Evolutionary conservation across 345 rosid genomes (phyloP).

Genomic region (Mangifera indica): DNA sequence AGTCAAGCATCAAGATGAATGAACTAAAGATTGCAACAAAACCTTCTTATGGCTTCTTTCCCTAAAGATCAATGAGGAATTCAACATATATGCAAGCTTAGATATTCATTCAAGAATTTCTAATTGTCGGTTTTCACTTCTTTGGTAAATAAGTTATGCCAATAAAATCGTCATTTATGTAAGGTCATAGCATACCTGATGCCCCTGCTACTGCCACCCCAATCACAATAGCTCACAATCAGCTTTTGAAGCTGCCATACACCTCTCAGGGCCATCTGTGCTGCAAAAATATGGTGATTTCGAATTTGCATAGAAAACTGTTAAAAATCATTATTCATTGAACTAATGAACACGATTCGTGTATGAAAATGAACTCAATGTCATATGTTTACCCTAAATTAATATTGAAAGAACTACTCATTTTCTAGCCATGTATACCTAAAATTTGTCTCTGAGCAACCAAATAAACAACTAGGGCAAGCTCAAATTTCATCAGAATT

Average conservation of each 20-base stretch:
- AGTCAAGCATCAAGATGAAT: no score
- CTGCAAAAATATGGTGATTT: background rate
- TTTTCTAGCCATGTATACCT: background rate
- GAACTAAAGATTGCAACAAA: no score
- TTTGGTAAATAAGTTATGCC: background rate
- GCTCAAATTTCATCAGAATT: background rate
- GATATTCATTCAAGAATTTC: background rate
- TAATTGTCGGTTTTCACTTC: background rate
- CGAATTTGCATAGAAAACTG: no score
- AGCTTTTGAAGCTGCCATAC: slow-evolving; percentile 25
- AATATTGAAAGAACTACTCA: background rate
- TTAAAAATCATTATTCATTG: no score
- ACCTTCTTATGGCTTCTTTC: no score
- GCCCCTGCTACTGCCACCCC: slow-evolving; percentile 89
- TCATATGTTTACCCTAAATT: background rate
- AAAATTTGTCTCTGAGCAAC: background rate
- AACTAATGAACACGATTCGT: no score
- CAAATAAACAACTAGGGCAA: background rate
- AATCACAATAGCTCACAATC: slow-evolving; percentile 73
- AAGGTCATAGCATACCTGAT: slow-evolving; percentile 48
- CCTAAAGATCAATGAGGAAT: no score
- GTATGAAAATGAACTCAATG: background rate
- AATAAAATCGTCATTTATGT: no score
- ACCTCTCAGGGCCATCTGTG: slow-evolving; percentile 52
- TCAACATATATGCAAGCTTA: background rate